Evolutionary conservation across 2,329 filamentous ascomycete genomes (phyloP).

Genomic region (Decorospora gaudefroyi): DNA sequence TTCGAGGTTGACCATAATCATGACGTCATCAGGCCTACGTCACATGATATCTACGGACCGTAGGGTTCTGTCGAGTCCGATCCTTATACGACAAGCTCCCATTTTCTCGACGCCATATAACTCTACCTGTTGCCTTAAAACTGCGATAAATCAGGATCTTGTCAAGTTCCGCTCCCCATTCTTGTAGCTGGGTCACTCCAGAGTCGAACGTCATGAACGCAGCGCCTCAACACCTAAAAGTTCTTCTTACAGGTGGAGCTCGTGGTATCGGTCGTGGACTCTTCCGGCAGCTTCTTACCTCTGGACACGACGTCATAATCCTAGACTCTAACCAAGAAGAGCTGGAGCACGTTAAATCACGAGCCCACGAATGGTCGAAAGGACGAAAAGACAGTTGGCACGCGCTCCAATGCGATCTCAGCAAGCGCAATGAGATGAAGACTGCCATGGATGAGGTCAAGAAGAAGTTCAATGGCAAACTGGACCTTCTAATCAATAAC

Average conservation of each 20-base stretch:
- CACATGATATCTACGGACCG: too few relatives aligned
- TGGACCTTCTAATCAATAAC: conserved; percentile 46
- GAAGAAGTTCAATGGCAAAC: conserved; percentile 40
- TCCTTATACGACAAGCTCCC: too few relatives aligned
- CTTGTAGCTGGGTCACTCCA: too few relatives aligned
- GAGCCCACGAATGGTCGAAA: conserved; percentile 36
- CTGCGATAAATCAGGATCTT: too few relatives aligned
- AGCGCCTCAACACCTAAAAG: conserved; percentile 23
- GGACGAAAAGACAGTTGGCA: conserved; percentile 20
- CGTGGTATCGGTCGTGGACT: conserved; percentile 55
- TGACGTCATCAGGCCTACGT: too few relatives aligned
- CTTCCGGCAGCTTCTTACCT: conserved; percentile 49
- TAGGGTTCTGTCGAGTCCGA: too few relatives aligned
- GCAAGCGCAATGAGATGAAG: conserved; percentile 47
- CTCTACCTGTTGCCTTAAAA: too few relatives aligned
- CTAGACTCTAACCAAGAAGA: conserved; percentile 52
- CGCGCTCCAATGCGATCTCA: conserved; percentile 47
- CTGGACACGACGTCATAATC: conserved; percentile 53
- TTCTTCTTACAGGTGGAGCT: conserved; percentile 51
- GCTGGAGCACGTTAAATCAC: conserved; percentile 44
- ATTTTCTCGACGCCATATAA: too few relatives aligned
- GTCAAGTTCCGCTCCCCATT: too few relatives aligned
- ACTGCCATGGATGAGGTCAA: conserved; percentile 44
- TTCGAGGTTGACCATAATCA: too few relatives aligned
- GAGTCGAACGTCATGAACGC: conserved; percentile 4